Evolutionary conservation across 768 basidiomycete species (phyloP).

Genomic region (Boletus coccyginus): DNA sequence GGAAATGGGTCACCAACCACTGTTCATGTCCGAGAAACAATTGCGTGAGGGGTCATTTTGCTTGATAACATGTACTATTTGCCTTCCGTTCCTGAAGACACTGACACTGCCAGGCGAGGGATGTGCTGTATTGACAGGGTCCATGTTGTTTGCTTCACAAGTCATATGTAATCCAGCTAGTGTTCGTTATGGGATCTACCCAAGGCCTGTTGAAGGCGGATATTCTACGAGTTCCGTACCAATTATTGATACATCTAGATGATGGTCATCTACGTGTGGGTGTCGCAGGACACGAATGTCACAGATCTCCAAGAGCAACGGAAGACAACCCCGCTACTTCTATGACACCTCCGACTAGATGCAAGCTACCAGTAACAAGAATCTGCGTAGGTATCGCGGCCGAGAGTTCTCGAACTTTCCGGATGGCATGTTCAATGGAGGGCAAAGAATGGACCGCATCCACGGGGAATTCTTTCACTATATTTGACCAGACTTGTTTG

Average conservation of each 20-base stretch:
- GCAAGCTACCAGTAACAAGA: slow-evolving; percentile 90
- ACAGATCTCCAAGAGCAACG: slow-evolving; percentile 50
- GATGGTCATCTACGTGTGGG: background rate
- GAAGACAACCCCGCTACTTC: slow-evolving; percentile 86
- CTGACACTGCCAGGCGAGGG: background rate
- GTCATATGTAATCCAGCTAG: background rate
- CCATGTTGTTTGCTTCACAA: background rate
- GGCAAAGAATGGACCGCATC: slow-evolving; percentile 74
- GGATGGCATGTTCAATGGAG: slow-evolving; percentile 88
- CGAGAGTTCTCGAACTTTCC: slow-evolving; percentile 49
- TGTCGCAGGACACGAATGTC: background rate
- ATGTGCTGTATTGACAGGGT: background rate
- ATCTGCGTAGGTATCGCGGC: slow-evolving; percentile 45
- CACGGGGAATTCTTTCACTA: slow-evolving; percentile 59
- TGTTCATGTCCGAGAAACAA: background rate
- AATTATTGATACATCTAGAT: background rate
- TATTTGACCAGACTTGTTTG: slow-evolving; percentile 64
- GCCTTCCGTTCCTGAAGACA: background rate
- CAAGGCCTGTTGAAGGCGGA: slow-evolving; percentile 37
- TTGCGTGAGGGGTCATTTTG: background rate
- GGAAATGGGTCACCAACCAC: slow-evolving; percentile 3
- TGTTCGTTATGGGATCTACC: background rate
- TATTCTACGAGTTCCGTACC: slow-evolving; percentile 13
- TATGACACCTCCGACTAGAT: slow-evolving; percentile 90
- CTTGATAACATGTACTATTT: background rate